Evolutionary conservation across 768 basidiomycete genomes (phyloP).

Genomic region (Hypholoma fasciculare): DNA sequence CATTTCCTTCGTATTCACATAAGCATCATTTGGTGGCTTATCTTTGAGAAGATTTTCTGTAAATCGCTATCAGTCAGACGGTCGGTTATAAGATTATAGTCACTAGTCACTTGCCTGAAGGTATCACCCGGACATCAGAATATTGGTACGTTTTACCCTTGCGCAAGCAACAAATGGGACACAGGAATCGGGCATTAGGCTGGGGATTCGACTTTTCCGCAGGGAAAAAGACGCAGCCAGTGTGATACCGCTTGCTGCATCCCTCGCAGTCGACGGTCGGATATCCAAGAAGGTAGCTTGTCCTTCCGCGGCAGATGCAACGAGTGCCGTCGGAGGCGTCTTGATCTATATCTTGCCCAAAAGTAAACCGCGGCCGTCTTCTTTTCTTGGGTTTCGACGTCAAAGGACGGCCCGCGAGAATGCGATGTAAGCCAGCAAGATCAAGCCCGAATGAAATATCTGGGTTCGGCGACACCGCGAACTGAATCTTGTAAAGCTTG

Average conservation of each 20-base stretch:
- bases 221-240: slow-evolving; percentile 74
- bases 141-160: slow-evolving; percentile 71
- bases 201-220: slow-evolving; percentile 35
- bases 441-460: slow-evolving; percentile 84
- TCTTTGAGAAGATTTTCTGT: slow-evolving; percentile 34
- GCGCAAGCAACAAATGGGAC: slow-evolving; percentile 77
- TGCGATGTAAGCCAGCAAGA: slow-evolving; percentile 79
- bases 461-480: slow-evolving; percentile 80
- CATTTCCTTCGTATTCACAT: slow-evolving; percentile 75
- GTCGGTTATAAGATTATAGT: slow-evolving; percentile 4
- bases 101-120: slow-evolving; percentile 36
- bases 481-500: slow-evolving; percentile 86
- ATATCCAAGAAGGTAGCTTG: slow-evolving; percentile 56
- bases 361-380: slow-evolving; percentile 58
- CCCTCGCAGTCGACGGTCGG: slow-evolving; percentile 66
- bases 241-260: slow-evolving; percentile 70
- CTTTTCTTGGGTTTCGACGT: slow-evolving; percentile 57
- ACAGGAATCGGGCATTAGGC: slow-evolving; percentile 47
- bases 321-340: slow-evolving; percentile 77
- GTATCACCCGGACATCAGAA: slow-evolving; percentile 75
- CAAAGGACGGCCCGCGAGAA: slow-evolving; percentile 67
- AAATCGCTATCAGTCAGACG: slow-evolving; percentile 4
- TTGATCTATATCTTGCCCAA: slow-evolving; percentile 74
- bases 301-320: slow-evolving; percentile 78
- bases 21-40: slow-evolving; percentile 52